Evolutionary conservation across 2,329 filamentous ascomycete genomes (phyloP).

Genomic region (Pyrenophora seminiperda): DNA sequence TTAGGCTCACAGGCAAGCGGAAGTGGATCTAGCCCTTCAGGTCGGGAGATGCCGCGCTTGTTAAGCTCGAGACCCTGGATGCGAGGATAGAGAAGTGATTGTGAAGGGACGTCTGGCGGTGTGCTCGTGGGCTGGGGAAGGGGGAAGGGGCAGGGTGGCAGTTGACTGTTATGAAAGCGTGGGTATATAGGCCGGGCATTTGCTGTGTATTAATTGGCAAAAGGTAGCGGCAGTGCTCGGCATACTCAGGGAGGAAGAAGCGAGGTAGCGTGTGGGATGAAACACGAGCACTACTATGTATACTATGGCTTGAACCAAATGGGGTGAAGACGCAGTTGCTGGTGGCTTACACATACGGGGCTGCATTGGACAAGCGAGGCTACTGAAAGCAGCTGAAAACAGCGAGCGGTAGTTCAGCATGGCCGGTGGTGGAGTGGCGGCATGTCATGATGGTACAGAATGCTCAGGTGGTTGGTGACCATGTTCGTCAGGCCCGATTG

Average conservation of each 20-base stretch:
- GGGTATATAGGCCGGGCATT: slow-evolving; percentile 5
- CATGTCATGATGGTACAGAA: neutral
- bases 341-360: slow-evolving; percentile 11
- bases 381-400: neutral
- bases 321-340: slow-evolving; percentile 8
- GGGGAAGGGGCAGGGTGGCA: slow-evolving; percentile 18
- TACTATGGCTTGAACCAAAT: slow-evolving; percentile 20
- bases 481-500: slow-evolving; percentile 1
- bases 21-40: slow-evolving; percentile 3
- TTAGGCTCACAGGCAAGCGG: slow-evolving; percentile 23
- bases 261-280: slow-evolving; percentile 18
- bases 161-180: slow-evolving; percentile 17
- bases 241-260: slow-evolving; percentile 17
- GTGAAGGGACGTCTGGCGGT: too few relatives aligned
- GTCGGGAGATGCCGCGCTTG: slow-evolving; percentile 8
- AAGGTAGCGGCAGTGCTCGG: slow-evolving; percentile 23
- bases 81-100: neutral
- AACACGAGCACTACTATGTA: slow-evolving; percentile 21
- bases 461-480: slow-evolving; percentile 9
- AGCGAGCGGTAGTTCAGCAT: neutral
- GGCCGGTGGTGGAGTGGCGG: neutral
- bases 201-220: slow-evolving; percentile 23
- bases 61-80: slow-evolving; percentile 6
- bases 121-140: neutral
- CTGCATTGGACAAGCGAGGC: slow-evolving; percentile 3